Evolutionary conservation across 805 yeast species (phyloP).

Genomic region (Lachancea dasiensis): DNA sequence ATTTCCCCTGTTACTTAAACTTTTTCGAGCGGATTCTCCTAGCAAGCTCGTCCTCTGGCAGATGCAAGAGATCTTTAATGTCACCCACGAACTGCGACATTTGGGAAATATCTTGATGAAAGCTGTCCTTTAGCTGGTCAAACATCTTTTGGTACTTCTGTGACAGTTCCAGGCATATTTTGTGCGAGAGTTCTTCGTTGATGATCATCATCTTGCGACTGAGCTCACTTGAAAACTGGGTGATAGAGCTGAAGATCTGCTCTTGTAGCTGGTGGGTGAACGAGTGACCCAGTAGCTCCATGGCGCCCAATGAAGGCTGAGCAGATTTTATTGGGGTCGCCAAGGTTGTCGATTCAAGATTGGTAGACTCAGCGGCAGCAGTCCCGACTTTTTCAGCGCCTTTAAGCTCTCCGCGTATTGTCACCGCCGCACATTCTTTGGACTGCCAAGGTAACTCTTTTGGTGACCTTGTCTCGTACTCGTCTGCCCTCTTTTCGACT

Average conservation of each 20-base stretch:
- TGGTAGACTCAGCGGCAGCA: slow-evolving; percentile 5
- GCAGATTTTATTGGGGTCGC: background rate
- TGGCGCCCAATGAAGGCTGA: background rate
- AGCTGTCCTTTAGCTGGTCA: slow-evolving; percentile 29
- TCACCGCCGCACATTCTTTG: background rate
- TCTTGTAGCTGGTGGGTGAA: slow-evolving; percentile 35
- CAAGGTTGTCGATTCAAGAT: slow-evolving; percentile 14
- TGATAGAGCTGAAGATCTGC: slow-evolving; percentile 34
- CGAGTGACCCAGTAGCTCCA: slow-evolving; percentile 16
- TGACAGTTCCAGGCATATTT: slow-evolving; percentile 32
- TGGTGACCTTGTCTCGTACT: too few relatives aligned
- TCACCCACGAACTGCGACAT: slow-evolving; percentile 33
- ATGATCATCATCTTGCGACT: slow-evolving; percentile 32
- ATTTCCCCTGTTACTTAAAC: slow-evolving; percentile 3
- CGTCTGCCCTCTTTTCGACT: too few relatives aligned
- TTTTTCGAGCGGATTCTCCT: slow-evolving; percentile 25
- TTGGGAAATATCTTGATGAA: slow-evolving; percentile 35
- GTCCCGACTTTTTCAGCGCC: background rate
- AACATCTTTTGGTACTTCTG: slow-evolving; percentile 32
- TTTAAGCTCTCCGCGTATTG: background rate
- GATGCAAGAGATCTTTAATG: slow-evolving; percentile 32
- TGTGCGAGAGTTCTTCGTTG: slow-evolving; percentile 34
- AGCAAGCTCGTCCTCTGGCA: slow-evolving; percentile 33
- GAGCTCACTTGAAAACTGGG: slow-evolving; percentile 32
- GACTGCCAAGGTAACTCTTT: too few relatives aligned